A percentile compares a stretch with the other conserved stretches of the same genome.
These are phyloP conservation scores for Posidonia oceanica DNA, from an alignment of 116 monocot genomes.

Conservation along the genomic window DNA sequence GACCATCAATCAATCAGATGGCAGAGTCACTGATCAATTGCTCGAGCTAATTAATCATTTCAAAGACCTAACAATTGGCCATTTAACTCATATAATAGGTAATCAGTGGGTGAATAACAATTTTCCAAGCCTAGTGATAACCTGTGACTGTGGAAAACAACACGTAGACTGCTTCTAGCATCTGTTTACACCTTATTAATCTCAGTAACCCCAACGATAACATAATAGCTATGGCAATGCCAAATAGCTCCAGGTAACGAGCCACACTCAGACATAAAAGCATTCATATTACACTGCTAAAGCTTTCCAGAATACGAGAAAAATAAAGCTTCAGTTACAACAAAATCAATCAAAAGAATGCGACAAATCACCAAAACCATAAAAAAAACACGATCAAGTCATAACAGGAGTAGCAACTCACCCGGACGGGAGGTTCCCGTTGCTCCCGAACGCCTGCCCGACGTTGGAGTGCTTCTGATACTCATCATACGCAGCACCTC, in stretches of 20 bases:
- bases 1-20: too few relatives aligned
- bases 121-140: background rate
- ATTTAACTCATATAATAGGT: too few relatives aligned
- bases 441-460: conserved; percentile 42
- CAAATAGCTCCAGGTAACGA: too few relatives aligned
- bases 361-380: background rate
- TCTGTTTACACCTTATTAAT: too few relatives aligned
- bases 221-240: too few relatives aligned
- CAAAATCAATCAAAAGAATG: background rate
- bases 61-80: too few relatives aligned
- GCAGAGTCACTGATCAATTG: too few relatives aligned
- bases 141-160: background rate
- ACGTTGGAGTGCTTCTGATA: conserved; percentile 52
- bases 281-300: background rate
- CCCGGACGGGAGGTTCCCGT: conserved; percentile 24
- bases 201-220: too few relatives aligned
- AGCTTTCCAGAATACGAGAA: background rate
- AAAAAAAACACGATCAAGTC: too few relatives aligned
- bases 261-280: background rate
- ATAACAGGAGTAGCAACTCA: conserved; percentile 26
- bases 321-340: background rate
- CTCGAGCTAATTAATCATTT: too few relatives aligned
- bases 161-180: too few relatives aligned
- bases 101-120: background rate
- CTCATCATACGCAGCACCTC: conserved; percentile 71